These are phyloP conservation scores for Entoloma clypeatum DNA, from an alignment of 1,284 basidiomycete genomes.

Conservation along the genomic window DNA sequence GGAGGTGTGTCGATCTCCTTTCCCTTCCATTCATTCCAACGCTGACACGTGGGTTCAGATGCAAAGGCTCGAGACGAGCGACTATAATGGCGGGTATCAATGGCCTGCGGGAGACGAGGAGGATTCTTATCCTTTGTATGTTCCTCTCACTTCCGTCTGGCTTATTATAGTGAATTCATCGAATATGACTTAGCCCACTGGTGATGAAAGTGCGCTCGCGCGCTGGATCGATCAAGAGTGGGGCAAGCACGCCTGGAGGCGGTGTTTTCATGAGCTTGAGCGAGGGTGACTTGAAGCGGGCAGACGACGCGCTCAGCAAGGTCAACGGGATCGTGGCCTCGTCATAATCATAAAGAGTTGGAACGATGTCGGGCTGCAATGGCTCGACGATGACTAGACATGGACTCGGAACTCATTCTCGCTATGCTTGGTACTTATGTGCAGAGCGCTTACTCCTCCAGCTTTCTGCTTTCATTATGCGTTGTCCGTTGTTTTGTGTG, in stretches of 20 bases:
- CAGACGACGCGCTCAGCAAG: conserved; percentile 79
- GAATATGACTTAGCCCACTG: conserved; percentile 56
- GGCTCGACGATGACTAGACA: too few species aligned
- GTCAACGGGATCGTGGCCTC: conserved; percentile 39
- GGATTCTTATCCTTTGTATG: conserved; percentile 85
- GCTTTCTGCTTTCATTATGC: too few species aligned
- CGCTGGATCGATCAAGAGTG: conserved; percentile 81
- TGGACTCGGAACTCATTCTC: too few species aligned
- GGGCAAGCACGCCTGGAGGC: conserved; percentile 85
- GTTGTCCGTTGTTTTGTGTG: too few species aligned
- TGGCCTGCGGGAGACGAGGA: conserved; percentile 79
- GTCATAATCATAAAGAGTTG: too few species aligned
- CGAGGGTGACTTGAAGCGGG: conserved; percentile 78
- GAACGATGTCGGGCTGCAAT: too few species aligned
- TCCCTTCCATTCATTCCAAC: conserved; percentile 4
- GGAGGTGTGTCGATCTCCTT: conserved; percentile 49
- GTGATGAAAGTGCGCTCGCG: conserved; percentile 90
- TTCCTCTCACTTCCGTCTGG: conserved; percentile 7
- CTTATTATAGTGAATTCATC: conserved; percentile 5
- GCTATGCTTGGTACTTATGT: too few species aligned
- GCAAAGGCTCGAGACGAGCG: conserved; percentile 82
- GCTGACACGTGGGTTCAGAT: conserved; percentile 47
- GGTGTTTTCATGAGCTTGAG: conserved; percentile 73
- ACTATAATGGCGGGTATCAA: conserved; percentile 80
- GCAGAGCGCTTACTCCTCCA: too few species aligned